A percentile compares a stretch with the other conserved stretches of the same genome.
Conservation (phyloP, 1,284 basidiomycete species). For the Microstroma glucosiphilum region DNA sequence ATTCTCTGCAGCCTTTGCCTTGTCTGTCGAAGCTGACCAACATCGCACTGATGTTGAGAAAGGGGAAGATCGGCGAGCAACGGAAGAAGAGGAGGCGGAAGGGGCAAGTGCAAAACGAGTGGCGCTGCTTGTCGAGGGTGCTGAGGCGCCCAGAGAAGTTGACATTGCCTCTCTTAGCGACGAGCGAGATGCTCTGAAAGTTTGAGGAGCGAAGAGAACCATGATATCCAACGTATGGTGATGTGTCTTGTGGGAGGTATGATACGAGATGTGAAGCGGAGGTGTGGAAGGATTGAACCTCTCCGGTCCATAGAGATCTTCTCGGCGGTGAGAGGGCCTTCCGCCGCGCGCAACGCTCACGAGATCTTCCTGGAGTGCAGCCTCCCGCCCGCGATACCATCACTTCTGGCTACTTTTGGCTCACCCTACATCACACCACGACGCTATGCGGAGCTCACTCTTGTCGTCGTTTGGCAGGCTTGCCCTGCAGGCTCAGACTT, state of each 20-base stretch:
- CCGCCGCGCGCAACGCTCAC: no score
- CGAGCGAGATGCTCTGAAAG: not conserved
- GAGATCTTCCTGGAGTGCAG: no score
- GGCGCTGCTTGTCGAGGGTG: not conserved
- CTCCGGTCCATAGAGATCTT: not conserved
- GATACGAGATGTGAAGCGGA: not conserved
- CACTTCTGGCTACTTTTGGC: no score
- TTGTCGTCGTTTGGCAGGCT: not conserved
- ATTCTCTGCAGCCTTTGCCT: constrained; percentile 28
- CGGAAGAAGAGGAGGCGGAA: not conserved
- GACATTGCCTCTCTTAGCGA: not conserved
- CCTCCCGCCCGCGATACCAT: no score
- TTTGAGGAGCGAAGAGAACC: constrained; percentile 3
- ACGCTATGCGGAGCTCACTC: not conserved
- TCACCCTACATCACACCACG: not conserved
- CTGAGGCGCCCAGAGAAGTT: not conserved
- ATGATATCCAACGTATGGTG: not conserved
- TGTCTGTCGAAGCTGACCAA: not conserved
- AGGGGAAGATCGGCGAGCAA: not conserved
- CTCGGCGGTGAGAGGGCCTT: not conserved
- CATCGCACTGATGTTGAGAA: not conserved
- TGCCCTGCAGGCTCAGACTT: not conserved
- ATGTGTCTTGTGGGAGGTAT: not conserved
- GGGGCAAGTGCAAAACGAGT: not conserved
- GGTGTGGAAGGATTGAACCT: not conserved